phyloP scores from a whole-genome alignment of 2,329 filamentous ascomycete genomes.

The Colletotrichum truncatum region DNA sequence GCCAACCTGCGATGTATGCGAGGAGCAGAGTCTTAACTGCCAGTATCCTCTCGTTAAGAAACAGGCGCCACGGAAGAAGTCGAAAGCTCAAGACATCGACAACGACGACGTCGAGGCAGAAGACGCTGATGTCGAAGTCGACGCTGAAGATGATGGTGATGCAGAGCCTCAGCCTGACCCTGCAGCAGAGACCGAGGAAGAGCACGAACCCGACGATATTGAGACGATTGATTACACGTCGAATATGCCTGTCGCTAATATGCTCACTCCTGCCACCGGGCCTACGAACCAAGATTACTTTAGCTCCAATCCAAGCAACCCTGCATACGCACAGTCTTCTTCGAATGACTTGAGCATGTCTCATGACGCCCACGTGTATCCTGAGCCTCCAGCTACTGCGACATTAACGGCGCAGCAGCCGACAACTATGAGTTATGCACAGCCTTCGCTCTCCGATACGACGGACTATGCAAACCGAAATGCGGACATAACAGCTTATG shows the following conservation, averaged over 20 bases:
- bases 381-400: slow-evolving; percentile 7
- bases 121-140: slow-evolving; percentile 28
- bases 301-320: slow-evolving; percentile 35
- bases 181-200: slow-evolving; percentile 10
- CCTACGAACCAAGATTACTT: slow-evolving; percentile 39
- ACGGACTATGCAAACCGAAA: not conserved
- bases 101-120: slow-evolving; percentile 22
- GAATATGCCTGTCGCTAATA: slow-evolving; percentile 38
- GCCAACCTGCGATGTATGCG: slow-evolving; percentile 50
- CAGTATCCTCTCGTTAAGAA: slow-evolving; percentile 47
- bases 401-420: slow-evolving; percentile 17
- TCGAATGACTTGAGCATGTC: slow-evolving; percentile 2
- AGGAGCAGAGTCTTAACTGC: slow-evolving; percentile 42
- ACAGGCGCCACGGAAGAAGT: slow-evolving; percentile 32
- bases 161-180: slow-evolving; percentile 30
- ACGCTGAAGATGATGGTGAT: slow-evolving; percentile 27
- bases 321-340: slow-evolving; percentile 36
- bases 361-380: slow-evolving; percentile 1
- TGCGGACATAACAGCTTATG: not conserved
- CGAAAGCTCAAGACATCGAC: slow-evolving; percentile 31
- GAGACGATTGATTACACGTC: slow-evolving; percentile 30
- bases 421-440: not conserved
- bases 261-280: slow-evolving; percentile 35
- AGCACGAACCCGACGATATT: slow-evolving; percentile 25
- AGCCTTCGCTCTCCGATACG: not conserved